Conservation (phyloP, 2,329 filamentous ascomycete genomes). For the Torrubiella hemipterigena region DNA sequence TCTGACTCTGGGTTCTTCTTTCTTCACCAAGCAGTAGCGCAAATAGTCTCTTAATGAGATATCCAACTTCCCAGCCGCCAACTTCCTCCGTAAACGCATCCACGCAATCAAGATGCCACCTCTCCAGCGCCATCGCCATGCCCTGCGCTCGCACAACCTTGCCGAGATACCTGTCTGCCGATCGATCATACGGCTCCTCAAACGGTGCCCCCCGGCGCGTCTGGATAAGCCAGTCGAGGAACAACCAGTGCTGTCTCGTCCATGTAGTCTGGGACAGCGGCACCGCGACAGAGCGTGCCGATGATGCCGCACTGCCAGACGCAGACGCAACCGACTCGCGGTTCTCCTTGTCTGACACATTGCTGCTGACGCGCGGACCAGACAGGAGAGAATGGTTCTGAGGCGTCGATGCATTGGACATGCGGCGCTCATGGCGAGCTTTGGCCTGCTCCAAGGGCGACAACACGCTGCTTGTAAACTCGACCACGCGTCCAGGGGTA, state of each 20-base stretch:
- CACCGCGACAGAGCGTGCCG: constrained; percentile 11
- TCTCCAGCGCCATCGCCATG: constrained; percentile 33
- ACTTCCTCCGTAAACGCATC: constrained; percentile 38
- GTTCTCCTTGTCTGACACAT: constrained; percentile 21
- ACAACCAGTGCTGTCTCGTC: constrained; percentile 40
- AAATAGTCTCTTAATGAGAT: constrained; percentile 40
- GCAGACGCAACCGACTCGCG: no score
- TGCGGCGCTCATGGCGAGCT: constrained; percentile 17
- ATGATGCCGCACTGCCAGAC: constrained; percentile 15
- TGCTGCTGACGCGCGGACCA: constrained; percentile 6
- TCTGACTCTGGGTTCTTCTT: constrained; percentile 12
- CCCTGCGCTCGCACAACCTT: constrained; percentile 35
- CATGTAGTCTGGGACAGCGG: constrained; percentile 30
- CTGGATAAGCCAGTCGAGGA: constrained; percentile 38
- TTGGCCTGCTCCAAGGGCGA: constrained; percentile 30
- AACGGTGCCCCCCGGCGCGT: constrained; percentile 30
- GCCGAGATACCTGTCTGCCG: constrained; percentile 28
- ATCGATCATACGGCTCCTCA: constrained; percentile 14
- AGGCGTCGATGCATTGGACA: constrained; percentile 12
- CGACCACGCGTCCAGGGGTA: constrained; percentile 45
- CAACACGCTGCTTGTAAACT: constrained; percentile 40
- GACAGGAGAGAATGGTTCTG: constrained; percentile 9
- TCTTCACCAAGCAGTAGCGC: constrained; percentile 38
- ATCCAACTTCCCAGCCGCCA: constrained; percentile 35
- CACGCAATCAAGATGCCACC: constrained; percentile 47